Evolutionary conservation across 176 grass and related monocot species (phyloP).

Genomic region (Typha latifolia): DNA sequence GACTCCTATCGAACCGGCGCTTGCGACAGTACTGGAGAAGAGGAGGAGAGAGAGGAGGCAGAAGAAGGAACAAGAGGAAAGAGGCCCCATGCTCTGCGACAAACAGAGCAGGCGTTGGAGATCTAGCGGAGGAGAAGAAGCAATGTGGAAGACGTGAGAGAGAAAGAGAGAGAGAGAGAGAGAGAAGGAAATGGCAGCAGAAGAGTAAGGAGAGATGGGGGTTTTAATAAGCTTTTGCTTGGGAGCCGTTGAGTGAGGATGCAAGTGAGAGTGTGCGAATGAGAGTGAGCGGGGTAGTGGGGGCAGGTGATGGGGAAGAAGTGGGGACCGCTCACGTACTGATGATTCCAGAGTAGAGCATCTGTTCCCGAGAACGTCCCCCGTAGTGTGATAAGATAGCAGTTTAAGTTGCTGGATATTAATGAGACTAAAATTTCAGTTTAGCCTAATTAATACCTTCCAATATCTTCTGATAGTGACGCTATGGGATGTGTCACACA

Average conservation of each 20-base stretch:
- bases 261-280: background rate
- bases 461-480: too few species aligned
- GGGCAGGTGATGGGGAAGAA: background rate
- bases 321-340: background rate
- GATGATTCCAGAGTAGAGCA: too few species aligned
- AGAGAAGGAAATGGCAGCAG: too few species aligned
- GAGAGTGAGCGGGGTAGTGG: background rate
- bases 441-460: too few species aligned
- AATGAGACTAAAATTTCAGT: too few species aligned
- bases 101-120: slow-evolving; percentile 21
- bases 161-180: background rate
- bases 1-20: slow-evolving; percentile 58
- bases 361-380: too few species aligned
- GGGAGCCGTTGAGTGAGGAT: background rate
- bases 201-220: background rate
- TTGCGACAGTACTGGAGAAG: slow-evolving; percentile 13
- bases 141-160: slow-evolving; percentile 12
- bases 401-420: too few species aligned
- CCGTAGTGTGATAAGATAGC: too few species aligned
- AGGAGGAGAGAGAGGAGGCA: background rate
- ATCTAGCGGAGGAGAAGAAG: background rate
- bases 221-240: slow-evolving; percentile 7
- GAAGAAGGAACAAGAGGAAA: slow-evolving; percentile 12
- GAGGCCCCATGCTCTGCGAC: slow-evolving; percentile 28
- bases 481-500: too few species aligned